A percentile compares a stretch with the other conserved stretches of the same genome.
Evolutionary conservation across 148 eudicot genomes (phyloP).

Genomic region (Camellia sinensis): DNA sequence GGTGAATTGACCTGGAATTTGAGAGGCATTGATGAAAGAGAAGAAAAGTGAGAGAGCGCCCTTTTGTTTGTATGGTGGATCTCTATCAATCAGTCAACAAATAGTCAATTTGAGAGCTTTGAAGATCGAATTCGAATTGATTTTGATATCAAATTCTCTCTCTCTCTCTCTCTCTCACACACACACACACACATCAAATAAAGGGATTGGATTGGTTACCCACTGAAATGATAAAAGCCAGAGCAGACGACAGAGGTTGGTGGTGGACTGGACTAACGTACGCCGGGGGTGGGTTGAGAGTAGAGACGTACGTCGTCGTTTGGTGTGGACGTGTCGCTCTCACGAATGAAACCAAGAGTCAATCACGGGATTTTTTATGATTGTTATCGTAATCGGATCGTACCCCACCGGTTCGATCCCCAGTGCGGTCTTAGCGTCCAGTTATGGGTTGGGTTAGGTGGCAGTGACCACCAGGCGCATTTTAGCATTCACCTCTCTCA

Average conservation of each 20-base stretch:
- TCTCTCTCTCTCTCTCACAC: not conserved
- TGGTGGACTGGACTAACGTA: not conserved
- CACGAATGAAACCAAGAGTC: not conserved
- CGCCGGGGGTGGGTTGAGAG: not conserved
- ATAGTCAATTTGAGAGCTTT: not conserved
- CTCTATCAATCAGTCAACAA: not conserved
- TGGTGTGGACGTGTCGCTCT: not conserved
- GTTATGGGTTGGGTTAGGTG: no score
- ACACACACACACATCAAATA: no score
- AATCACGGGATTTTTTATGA: not conserved
- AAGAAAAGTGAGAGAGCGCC: not conserved
- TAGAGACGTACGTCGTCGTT: not conserved
- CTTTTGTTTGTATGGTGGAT: not conserved
- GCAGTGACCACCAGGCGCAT: no score
- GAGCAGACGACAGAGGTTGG: not conserved
- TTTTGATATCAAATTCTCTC: not conserved
- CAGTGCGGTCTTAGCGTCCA: no score
- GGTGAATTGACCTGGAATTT: slow-evolving; percentile 12
- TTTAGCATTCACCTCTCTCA: no score
- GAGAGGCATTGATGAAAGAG: not conserved
- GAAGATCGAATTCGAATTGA: slow-evolving; percentile 7
- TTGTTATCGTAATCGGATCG: not conserved
- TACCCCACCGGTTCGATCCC: not conserved
- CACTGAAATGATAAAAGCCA: not conserved
- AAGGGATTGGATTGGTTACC: no score